These are phyloP conservation scores for Taphrina deformans DNA, from an alignment of 1,139 yeast genomes.

Conservation along the genomic window DNA sequence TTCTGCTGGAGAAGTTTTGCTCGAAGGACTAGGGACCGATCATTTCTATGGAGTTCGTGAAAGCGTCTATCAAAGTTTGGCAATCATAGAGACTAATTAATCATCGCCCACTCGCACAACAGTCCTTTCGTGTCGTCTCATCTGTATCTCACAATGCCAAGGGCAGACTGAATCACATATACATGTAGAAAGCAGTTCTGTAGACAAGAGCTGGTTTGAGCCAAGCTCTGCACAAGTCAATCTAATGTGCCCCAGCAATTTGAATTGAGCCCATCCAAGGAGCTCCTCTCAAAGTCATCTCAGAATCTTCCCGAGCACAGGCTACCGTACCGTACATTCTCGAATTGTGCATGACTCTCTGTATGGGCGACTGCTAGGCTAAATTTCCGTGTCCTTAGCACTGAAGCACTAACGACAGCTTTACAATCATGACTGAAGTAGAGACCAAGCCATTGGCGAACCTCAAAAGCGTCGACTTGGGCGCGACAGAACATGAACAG, in stretches of 20 bases:
- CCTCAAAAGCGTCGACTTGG: conserved; percentile 1
- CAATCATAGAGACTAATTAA: conserved; percentile 1
- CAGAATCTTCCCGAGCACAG: conserved; percentile 3
- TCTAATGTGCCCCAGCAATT: background rate
- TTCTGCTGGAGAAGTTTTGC: conserved; percentile 74
- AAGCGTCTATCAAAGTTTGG: conserved; percentile 18
- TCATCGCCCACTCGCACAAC: too few species aligned
- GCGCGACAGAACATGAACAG: conserved; percentile 9
- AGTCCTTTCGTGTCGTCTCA: too few species aligned
- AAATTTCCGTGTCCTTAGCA: too few species aligned
- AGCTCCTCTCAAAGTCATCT: background rate
- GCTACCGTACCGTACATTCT: too few species aligned
- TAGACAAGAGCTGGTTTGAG: too few species aligned
- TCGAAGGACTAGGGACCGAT: conserved; percentile 59
- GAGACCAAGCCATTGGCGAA: conserved; percentile 3
- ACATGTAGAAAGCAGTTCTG: too few species aligned
- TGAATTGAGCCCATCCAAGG: too few species aligned
- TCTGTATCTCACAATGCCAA: too few species aligned
- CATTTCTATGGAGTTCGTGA: conserved; percentile 19
- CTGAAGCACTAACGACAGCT: background rate
- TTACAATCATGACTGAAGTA: conserved; percentile 5
- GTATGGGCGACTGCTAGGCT: background rate
- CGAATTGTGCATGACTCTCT: background rate
- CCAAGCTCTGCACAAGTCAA: background rate
- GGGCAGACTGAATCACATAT: too few species aligned